Conservation (phyloP, 1,284 basidiomycete genomes). For the Trichosporon asahii region DNA sequence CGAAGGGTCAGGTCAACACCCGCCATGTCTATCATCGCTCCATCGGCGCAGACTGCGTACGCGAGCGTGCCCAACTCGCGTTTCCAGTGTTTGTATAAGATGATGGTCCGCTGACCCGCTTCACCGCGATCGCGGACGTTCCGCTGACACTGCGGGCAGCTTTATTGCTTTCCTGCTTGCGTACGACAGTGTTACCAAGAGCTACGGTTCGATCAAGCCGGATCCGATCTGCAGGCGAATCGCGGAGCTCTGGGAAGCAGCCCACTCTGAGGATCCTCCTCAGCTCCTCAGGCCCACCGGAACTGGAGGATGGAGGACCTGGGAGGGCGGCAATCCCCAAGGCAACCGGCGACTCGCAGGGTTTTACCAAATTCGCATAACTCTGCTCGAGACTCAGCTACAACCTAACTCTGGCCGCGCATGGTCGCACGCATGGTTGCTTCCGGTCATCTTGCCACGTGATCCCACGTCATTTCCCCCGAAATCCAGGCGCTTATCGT, state of each 20-base stretch:
- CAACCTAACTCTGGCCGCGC: constrained; percentile 1
- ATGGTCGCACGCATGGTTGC: not conserved
- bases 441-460: not conserved
- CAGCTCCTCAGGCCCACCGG: not conserved
- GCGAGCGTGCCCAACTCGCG: too few relatives aligned
- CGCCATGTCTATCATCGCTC: too few relatives aligned
- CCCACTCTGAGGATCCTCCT: not conserved
- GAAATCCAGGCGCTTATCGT: not conserved
- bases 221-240: not conserved
- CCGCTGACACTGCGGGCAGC: not conserved
- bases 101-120: not conserved
- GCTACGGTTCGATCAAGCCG: not conserved
- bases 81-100: not conserved
- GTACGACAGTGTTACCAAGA: not conserved
- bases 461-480: not conserved
- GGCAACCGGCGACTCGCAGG: not conserved
- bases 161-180: not conserved
- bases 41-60: too few relatives aligned
- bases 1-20: not conserved
- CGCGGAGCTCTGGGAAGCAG: not conserved
- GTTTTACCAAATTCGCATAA: constrained; percentile 1
- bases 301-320: not conserved
- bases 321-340: not conserved
- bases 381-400: not conserved
- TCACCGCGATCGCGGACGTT: not conserved